Base-by-base conservation (phyloP, 176 grass and related monocot species). In the Tillandsia leiboldiana region DNA sequence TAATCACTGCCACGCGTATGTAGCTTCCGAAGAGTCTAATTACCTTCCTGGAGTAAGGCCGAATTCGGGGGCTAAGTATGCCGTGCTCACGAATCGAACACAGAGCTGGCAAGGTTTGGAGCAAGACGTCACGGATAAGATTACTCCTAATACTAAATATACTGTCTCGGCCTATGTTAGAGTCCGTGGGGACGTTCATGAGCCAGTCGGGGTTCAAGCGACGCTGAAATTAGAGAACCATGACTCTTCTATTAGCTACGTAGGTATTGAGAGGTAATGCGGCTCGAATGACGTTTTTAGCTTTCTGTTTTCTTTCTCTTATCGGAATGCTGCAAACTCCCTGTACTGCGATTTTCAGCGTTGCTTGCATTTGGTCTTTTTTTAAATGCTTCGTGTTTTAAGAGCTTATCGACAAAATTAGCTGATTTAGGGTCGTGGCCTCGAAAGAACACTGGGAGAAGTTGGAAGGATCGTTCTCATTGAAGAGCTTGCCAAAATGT, bases 81-180 rank as follows among this genome's bases (percentile, higher is more conserved):
- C 84, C 67, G 83, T 99, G 13, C 74, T 97, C 70, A 97, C 86
- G 28, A 47, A 83, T 47, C 81, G 94, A 50, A 93, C 67, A 29
- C 81, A 90, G 72, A 86, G 9, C 53, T 99, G 94, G 94, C 89
- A 99, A 70, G 94, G 94, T 62, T 70, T 99, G 64, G 89, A 99
- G 52, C 94, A 99, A 72, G 89, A 88, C 57, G 75, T 99, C 70
- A 87, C 85, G 0, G 84, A 75, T 71, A 90, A 86, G 27, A 65
- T 99, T 72, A 70, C 62, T 26, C n/a, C 57, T 54, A 66, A 87
- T 82, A 80, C 77, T 1, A 80, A 92, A 64, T 99, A 99, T 73
- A 65, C 77, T 13, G 72, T 92, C 66, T 64, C 48, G 70, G 77
- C 81, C 24, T 83, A 76, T 84, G 89, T 99, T 65, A 80, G 83